A percentile compares a stretch with the other conserved stretches of the same genome.
phyloP scores from a whole-genome alignment of 2,329 filamentous ascomycete genomes.

The Aschersonia sp. region DNA sequence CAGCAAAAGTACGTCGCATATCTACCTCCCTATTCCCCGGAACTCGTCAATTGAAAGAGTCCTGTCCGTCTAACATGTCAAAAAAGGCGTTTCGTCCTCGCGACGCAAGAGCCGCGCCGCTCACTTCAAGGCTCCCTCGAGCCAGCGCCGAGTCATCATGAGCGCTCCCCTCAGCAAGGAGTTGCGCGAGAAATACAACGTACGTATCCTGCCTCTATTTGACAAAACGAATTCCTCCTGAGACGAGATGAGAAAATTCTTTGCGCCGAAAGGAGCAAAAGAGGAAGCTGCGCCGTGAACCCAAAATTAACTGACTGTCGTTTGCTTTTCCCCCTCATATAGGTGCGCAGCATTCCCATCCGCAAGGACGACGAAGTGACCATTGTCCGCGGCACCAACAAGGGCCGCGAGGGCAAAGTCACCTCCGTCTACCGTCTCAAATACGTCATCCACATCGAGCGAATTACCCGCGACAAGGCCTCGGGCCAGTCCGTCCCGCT shows the following conservation, averaged over 20 bases:
- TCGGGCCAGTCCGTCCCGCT: slow-evolving; percentile 92
- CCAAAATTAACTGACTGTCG: background rate
- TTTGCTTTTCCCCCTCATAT: background rate
- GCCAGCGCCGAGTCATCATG: slow-evolving; percentile 92
- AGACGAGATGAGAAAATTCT: background rate
- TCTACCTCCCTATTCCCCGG: too few species aligned
- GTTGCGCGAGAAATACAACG: slow-evolving; percentile 97
- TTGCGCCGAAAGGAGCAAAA: too few species aligned
- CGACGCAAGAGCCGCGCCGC: slow-evolving; percentile 98
- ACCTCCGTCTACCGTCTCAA: slow-evolving; percentile 96
- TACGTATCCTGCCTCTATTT: slow-evolving; percentile 30
- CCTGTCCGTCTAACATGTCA: background rate
- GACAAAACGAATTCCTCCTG: background rate
- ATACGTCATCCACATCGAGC: slow-evolving; percentile 94
- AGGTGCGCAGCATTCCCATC: slow-evolving; percentile 93
- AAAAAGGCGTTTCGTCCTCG: slow-evolving; percentile 53
- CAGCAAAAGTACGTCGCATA: slow-evolving; percentile 36
- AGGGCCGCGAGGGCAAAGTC: slow-evolving; percentile 98
- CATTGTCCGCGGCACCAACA: slow-evolving; percentile 85
- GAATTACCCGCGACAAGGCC: slow-evolving; percentile 91
- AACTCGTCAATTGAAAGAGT: background rate
- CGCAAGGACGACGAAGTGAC: slow-evolving; percentile 95
- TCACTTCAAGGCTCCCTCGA: slow-evolving; percentile 92
- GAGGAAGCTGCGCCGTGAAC: background rate
- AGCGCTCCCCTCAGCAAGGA: slow-evolving; percentile 92